phyloP scores from a whole-genome alignment of 352 stramenopile genomes.

The Phytopythium ostracodes region DNA sequence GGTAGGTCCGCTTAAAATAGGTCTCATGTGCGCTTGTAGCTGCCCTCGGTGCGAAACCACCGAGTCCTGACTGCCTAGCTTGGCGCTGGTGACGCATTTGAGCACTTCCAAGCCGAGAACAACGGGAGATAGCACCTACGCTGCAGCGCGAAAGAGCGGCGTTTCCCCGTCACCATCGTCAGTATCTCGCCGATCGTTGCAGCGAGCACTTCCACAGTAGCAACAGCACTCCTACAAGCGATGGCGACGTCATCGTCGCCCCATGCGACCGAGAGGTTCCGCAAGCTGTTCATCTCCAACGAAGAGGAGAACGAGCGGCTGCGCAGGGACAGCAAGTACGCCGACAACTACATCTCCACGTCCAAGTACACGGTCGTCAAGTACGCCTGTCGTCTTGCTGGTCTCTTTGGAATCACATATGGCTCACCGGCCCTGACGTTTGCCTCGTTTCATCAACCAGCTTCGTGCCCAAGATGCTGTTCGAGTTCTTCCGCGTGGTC shows the following conservation, averaged over 20 bases:
- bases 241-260: background rate
- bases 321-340: conserved; percentile 33
- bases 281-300: conserved; percentile 52
- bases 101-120: background rate
- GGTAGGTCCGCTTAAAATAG: background rate
- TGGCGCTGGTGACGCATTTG: background rate
- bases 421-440: background rate
- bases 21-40: background rate
- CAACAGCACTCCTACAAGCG: background rate
- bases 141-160: background rate
- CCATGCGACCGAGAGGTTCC: conserved; percentile 27
- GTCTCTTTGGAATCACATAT: no score
- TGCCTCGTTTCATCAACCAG: conserved; percentile 19
- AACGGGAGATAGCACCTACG: background rate
- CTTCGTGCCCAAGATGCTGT: conserved; percentile 92
- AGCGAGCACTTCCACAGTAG: background rate
- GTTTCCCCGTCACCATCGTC: no score
- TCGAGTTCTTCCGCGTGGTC: conserved; percentile 93
- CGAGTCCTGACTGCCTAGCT: background rate
- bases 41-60: background rate
- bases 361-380: conserved; percentile 92
- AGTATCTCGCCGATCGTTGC: background rate
- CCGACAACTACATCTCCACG: conserved; percentile 78
- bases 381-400: no score
- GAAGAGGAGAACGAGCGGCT: conserved; percentile 59